Evolutionary conservation across 176 grass and related monocot genomes (phyloP).

Genomic region (Hordeum marinum): DNA sequence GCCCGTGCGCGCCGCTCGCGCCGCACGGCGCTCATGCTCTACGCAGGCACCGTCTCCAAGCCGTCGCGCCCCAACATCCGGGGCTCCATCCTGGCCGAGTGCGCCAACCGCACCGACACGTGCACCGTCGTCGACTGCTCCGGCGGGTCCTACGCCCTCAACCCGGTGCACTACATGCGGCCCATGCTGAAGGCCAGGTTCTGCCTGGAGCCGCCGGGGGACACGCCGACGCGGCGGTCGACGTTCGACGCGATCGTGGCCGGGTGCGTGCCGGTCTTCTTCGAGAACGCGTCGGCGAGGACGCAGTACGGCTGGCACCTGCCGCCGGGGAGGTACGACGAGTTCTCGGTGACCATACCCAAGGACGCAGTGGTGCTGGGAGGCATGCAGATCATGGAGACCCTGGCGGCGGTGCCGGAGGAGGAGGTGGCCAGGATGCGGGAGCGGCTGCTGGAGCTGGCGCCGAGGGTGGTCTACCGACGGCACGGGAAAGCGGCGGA

Average conservation of each 20-base stretch:
- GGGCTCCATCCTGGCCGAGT: background rate
- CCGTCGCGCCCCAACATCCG: slow-evolving; percentile 12
- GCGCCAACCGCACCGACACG: background rate
- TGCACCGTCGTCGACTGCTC: background rate
- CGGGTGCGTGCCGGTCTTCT: background rate
- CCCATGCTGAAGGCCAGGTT: slow-evolving; percentile 3
- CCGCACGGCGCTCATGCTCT: background rate
- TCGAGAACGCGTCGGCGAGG: background rate
- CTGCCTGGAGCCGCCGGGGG: slow-evolving; percentile 3
- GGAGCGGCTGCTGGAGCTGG: background rate
- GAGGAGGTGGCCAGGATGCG: slow-evolving; percentile 3
- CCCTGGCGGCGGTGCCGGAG: background rate
- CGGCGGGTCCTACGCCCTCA: background rate
- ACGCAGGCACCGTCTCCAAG: background rate
- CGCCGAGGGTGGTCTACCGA: background rate
- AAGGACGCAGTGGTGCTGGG: background rate
- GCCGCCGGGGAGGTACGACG: background rate
- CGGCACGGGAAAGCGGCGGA: background rate
- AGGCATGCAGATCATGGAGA: background rate
- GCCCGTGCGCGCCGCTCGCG: background rate
- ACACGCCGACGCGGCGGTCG: background rate
- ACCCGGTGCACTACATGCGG: background rate
- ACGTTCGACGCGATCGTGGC: slow-evolving; percentile 1
- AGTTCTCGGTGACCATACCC: slow-evolving; percentile 8
- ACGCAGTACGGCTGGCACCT: slow-evolving; percentile 3